A percentile compares a stretch with the other conserved stretches of the same genome.
These are phyloP conservation scores for Salix udensis DNA, from an alignment of 345 rosid species.

Conservation along the genomic window DNA sequence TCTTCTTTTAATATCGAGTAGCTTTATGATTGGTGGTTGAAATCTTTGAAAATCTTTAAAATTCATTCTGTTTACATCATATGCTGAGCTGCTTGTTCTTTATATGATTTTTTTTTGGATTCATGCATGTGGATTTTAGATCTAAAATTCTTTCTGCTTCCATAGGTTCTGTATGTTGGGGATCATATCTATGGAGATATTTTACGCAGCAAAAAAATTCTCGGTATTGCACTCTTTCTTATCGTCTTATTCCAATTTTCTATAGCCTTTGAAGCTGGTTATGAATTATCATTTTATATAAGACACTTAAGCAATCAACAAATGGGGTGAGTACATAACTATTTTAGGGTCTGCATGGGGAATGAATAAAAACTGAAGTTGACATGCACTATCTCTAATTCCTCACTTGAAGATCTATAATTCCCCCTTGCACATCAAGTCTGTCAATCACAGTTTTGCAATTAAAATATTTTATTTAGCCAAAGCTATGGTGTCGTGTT, in stretches of 20 bases:
- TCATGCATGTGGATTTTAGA: neutral
- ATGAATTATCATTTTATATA: neutral
- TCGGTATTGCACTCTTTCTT: constrained; percentile 48
- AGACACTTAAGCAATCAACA: neutral
- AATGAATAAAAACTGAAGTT: neutral
- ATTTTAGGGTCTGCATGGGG: neutral
- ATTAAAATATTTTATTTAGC: neutral
- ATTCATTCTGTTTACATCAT: neutral
- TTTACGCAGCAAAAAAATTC: constrained; percentile 89
- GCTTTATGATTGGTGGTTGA: neutral
- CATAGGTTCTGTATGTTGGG: constrained; percentile 91
- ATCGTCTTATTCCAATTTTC: neutral
- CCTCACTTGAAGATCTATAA: neutral
- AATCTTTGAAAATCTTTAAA: neutral
- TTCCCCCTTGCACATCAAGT: neutral
- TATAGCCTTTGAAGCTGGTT: neutral
- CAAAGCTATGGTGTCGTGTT: neutral
- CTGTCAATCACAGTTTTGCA: neutral
- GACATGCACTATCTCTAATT: neutral
- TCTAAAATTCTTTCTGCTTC: constrained; percentile 15
- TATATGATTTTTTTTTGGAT: neutral
- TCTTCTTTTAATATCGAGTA: neutral
- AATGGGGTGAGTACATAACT: neutral
- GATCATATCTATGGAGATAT: constrained; percentile 99
- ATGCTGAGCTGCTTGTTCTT: neutral